These are phyloP conservation scores for Boletellus sp. DNA, from an alignment of 768 basidiomycete genomes.

Conservation along the genomic window DNA sequence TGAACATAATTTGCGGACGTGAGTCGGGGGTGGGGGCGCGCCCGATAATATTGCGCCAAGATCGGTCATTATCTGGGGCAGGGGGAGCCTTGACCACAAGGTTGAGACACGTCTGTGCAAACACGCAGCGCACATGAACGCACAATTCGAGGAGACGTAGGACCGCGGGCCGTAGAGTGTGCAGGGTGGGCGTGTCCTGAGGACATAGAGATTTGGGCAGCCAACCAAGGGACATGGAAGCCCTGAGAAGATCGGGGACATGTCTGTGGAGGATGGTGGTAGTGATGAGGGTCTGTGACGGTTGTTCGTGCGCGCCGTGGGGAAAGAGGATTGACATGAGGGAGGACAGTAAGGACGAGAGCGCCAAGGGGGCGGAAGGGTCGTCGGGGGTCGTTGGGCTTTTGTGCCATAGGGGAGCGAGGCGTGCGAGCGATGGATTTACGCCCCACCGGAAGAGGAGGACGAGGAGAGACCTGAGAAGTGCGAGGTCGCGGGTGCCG, in stretches of 20 bases:
- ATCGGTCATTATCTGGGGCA: slow-evolving; percentile 61
- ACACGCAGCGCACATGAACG: slow-evolving; percentile 30
- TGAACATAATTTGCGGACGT: slow-evolving; percentile 57
- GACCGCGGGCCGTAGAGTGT: slow-evolving; percentile 47
- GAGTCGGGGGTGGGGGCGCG: slow-evolving; percentile 37
- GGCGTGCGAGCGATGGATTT: slow-evolving; percentile 46
- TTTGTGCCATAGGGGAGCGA: slow-evolving; percentile 37
- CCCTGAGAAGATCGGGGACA: slow-evolving; percentile 52
- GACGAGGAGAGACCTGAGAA: slow-evolving; percentile 61
- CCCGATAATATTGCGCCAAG: slow-evolving; percentile 58
- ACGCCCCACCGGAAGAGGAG: slow-evolving; percentile 72
- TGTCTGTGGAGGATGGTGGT: slow-evolving; percentile 58
- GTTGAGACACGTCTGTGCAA: slow-evolving; percentile 9
- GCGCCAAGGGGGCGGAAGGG: slow-evolving; percentile 37
- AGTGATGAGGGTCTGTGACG: slow-evolving; percentile 57
- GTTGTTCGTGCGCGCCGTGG: slow-evolving; percentile 40
- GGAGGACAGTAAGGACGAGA: slow-evolving; percentile 42
- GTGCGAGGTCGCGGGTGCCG: slow-evolving; percentile 63
- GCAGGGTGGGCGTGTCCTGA: slow-evolving; percentile 37
- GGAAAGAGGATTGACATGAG: slow-evolving; percentile 55
- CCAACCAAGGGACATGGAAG: slow-evolving; percentile 69
- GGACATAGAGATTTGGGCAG: slow-evolving; percentile 50
- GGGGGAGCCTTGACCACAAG: slow-evolving; percentile 44
- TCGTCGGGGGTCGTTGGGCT: slow-evolving; percentile 9
- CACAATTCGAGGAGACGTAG: slow-evolving; percentile 63